Base-by-base conservation (phyloP, 768 basidiomycete genomes). In the Trametes meyenii region DNA sequence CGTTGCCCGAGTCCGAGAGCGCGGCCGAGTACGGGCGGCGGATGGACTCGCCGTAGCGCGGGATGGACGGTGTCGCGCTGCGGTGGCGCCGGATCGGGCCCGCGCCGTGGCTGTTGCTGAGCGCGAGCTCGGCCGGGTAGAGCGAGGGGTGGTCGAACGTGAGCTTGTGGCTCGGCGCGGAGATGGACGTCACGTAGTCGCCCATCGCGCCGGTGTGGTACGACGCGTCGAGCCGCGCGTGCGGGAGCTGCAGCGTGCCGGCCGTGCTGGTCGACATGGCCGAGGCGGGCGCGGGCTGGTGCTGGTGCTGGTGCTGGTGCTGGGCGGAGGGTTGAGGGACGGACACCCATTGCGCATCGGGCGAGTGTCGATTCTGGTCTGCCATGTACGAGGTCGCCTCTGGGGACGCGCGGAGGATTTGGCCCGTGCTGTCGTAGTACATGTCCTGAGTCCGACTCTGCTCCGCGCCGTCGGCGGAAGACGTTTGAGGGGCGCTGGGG, bases 31-130 rank as follows among this genome's bases (percentile, higher is more conserved):
- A 80, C 72, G 49, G 83, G 78, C 74, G 77, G 64, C 63, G 85
- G 83, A 60, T 80, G 71, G 36, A 77, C 45, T 76, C 78, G 54
- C 79, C 83, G 54, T 75, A 80, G 54, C 85, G 79, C 48, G 79
- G 73, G 29, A 86, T 63, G 0, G 85, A 85, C 10, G 90, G 90
- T 8, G 90, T 92, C 81, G 88, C 89, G 72, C 88, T 90, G 57
- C 90, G 80, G 69, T 90, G 85, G 48, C 90, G 79, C 53, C 89
- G 77, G 48, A 85, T 79, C 11, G 89, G 87, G 11, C 89, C 87
- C n/a, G 81, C 69, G 13, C 78, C 81, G 57, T 21, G 29, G 29
- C 29, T 33, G 29, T 33, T 33, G 29, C 29, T 44, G 33, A 43
- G 76, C 44, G 78, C 67, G 66, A 81, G 69, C 13, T 77, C 75